phyloP scores from a whole-genome alignment of 768 basidiomycete species.

The Leccinum arenicola region DNA sequence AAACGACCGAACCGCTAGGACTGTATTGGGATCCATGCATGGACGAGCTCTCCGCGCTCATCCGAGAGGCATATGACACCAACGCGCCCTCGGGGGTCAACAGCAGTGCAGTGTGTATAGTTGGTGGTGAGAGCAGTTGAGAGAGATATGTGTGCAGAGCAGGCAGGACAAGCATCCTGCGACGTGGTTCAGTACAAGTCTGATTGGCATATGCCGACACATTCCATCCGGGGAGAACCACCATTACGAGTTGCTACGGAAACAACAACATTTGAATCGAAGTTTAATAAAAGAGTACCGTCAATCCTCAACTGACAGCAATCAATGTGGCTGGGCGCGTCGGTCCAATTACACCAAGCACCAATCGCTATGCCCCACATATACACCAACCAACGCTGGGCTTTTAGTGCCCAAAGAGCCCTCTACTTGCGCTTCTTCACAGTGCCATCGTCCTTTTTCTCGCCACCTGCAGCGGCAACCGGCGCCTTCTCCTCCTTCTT shows the following conservation, averaged over 20 bases:
- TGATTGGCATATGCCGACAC: slow-evolving; percentile 4
- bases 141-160: slow-evolving; percentile 63
- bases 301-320: background rate
- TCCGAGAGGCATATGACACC: slow-evolving; percentile 58
- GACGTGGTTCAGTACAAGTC: slow-evolving; percentile 1
- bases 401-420: slow-evolving; percentile 4
- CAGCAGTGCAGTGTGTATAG: slow-evolving; percentile 68
- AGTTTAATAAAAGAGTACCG: slow-evolving; percentile 5
- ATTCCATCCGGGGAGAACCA: slow-evolving; percentile 10
- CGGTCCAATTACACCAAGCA: background rate
- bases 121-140: slow-evolving; percentile 51
- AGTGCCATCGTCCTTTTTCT: slow-evolving; percentile 65
- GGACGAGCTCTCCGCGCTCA: slow-evolving; percentile 22
- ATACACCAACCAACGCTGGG: slow-evolving; percentile 8
- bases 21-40: slow-evolving; percentile 2
- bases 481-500: slow-evolving; percentile 65
- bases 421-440: slow-evolving; percentile 75
- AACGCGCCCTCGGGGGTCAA: slow-evolving; percentile 75
- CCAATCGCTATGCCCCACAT: slow-evolving; percentile 11
- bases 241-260: slow-evolving; percentile 21
- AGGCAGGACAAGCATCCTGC: slow-evolving; percentile 65
- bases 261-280: slow-evolving; percentile 13
- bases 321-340: slow-evolving; percentile 3
- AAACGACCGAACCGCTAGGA: slow-evolving; percentile 2
- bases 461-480: slow-evolving; percentile 68